Conservation (phyloP, 1,139 yeast species). For the Yamadazyma sp. region DNA sequence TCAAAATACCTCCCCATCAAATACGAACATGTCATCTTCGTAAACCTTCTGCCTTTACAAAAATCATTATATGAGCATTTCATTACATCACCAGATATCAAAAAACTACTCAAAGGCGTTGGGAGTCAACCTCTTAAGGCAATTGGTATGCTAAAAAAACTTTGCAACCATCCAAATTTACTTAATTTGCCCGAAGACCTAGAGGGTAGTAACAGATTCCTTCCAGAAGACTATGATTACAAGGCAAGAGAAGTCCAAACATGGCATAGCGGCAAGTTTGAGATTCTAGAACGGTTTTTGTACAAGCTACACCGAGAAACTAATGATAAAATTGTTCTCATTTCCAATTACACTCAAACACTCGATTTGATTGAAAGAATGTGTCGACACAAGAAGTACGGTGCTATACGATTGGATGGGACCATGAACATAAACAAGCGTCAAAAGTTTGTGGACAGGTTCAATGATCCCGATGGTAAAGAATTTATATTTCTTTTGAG, state of each 20-base stretch:
- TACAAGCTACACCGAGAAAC: slow-evolving; percentile 75
- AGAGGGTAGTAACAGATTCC: slow-evolving; percentile 60
- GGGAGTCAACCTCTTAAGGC: slow-evolving; percentile 89
- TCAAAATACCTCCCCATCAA: slow-evolving; percentile 93
- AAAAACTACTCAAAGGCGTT: slow-evolving; percentile 62
- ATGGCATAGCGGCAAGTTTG: slow-evolving; percentile 62
- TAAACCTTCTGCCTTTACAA: slow-evolving; percentile 81
- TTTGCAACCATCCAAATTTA: slow-evolving; percentile 92
- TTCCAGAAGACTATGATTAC: slow-evolving; percentile 70
- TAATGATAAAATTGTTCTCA: slow-evolving; percentile 89
- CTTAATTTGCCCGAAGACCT: slow-evolving; percentile 74
- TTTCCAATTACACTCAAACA: slow-evolving; percentile 93
- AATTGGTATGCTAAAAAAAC: slow-evolving; percentile 81
- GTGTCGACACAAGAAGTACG: slow-evolving; percentile 76
- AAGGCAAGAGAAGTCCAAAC: slow-evolving; percentile 59
- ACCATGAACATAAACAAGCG: slow-evolving; percentile 89
- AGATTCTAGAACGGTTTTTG: slow-evolving; percentile 71
- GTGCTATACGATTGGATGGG: slow-evolving; percentile 86
- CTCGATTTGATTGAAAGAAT: slow-evolving; percentile 83
- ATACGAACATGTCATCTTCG: slow-evolving; percentile 93
- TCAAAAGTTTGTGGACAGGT: slow-evolving; percentile 86
- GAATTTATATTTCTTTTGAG: slow-evolving; percentile 88
- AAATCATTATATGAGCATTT: slow-evolving; percentile 67
- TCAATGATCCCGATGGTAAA: slow-evolving; percentile 85
- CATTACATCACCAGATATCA: slow-evolving; percentile 78